Evolutionary conservation across 352 stramenopile genomes (phyloP).

Genomic region (Saprolegnia parasitica): DNA sequence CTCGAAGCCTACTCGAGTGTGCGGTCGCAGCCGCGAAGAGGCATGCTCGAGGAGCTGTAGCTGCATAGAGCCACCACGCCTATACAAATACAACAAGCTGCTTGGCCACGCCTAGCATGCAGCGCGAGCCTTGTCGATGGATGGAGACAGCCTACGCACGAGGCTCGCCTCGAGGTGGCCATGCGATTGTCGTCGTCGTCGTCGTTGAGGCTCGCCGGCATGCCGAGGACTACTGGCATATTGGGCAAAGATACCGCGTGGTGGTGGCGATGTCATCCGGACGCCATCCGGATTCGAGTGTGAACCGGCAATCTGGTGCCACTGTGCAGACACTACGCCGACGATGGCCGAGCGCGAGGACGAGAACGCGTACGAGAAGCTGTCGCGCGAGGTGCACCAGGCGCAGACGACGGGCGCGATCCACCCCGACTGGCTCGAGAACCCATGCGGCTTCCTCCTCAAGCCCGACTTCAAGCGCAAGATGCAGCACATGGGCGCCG

Average conservation of each 20-base stretch:
- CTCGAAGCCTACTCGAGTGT: conserved; percentile 13
- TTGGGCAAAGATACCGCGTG: conserved; percentile 1
- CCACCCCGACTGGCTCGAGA: conserved; percentile 86
- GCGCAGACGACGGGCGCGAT: conserved; percentile 86
- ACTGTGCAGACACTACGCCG: conserved; percentile 13
- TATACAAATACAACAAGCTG: not conserved
- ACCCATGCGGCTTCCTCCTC: conserved; percentile 82
- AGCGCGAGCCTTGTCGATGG: too few species aligned
- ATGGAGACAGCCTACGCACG: too few species aligned
- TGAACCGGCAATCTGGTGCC: conserved; percentile 15
- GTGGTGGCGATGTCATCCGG: not conserved
- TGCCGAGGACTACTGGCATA: too few species aligned
- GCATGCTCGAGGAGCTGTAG: not conserved
- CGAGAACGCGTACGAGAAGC: conserved; percentile 87
- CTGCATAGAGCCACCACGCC: not conserved
- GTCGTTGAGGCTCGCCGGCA: not conserved
- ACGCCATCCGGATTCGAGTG: not conserved
- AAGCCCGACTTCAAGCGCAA: conserved; percentile 88
- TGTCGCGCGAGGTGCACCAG: conserved; percentile 85
- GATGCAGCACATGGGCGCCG: conserved; percentile 75
- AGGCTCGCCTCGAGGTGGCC: not conserved
- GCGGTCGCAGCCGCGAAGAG: not conserved
- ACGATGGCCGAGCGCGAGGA: conserved; percentile 22
- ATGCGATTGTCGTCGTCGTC: not conserved
- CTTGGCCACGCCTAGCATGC: too few species aligned